phyloP scores from a whole-genome alignment of 768 basidiomycete species.

The Rhizopogon roseolus region DNA sequence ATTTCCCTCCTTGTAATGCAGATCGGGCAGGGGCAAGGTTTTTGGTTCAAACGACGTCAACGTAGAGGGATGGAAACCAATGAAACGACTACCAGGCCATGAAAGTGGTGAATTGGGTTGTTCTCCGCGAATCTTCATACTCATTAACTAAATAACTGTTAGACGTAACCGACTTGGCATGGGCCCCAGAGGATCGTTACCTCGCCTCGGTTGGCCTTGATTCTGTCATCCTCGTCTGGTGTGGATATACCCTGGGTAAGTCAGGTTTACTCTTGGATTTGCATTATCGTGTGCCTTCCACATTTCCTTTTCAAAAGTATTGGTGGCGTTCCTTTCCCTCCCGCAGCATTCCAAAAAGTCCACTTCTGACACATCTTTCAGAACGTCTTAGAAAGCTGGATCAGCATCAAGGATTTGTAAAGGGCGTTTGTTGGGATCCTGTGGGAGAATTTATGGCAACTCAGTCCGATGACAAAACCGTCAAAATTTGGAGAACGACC shows the following conservation, averaged over 20 bases:
- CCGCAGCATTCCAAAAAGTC: not conserved
- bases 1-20: constrained; percentile 23
- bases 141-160: constrained; percentile 6
- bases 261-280: no score
- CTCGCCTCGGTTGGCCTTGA: constrained; percentile 93
- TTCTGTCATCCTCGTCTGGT: constrained; percentile 90
- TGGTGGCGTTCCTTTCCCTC: no score
- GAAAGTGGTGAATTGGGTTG: constrained; percentile 67
- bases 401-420: constrained; percentile 93
- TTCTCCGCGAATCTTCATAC: not conserved
- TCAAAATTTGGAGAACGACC: constrained; percentile 94
- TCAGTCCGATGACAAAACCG: constrained; percentile 92
- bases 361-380: constrained; percentile 23
- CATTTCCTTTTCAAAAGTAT: no score
- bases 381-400: constrained; percentile 83
- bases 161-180: constrained; percentile 96
- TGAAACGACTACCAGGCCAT: constrained; percentile 89
- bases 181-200: constrained; percentile 90
- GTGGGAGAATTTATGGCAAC: constrained; percentile 98
- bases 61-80: constrained; percentile 94
- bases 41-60: constrained; percentile 97
- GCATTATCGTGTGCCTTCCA: no score
- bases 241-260: constrained; percentile 84
- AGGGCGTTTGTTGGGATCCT: constrained; percentile 98
- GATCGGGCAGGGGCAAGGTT: constrained; percentile 76